A percentile compares a stretch with the other conserved stretches of the same genome.
phyloP scores from a whole-genome alignment of 2,329 filamentous ascomycete genomes.

The Albophoma yamanashiensis region DNA sequence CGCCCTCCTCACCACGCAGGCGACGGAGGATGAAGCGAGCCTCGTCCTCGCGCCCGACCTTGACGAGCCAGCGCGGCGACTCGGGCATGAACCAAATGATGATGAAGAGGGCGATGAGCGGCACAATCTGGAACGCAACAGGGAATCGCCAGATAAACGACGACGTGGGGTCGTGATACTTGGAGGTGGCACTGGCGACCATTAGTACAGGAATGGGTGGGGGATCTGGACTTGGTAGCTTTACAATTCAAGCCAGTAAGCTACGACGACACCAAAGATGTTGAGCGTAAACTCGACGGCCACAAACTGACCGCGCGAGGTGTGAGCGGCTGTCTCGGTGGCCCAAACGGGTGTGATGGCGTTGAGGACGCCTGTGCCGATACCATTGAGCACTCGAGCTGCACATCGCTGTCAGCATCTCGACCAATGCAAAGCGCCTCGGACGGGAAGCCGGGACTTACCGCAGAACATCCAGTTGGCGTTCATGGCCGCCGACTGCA shows the following conservation, averaged over 20 bases:
- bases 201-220: not conserved
- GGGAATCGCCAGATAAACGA: conserved; percentile 58
- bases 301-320: conserved; percentile 56
- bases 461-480: conserved; percentile 59
- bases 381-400: conserved; percentile 36
- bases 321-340: conserved; percentile 58
- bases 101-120: conserved; percentile 44
- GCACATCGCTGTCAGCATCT: not conserved
- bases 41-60: conserved; percentile 55
- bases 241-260: conserved; percentile 48
- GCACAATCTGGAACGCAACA: conserved; percentile 59
- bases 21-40: conserved; percentile 54
- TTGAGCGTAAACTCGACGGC: conserved; percentile 65
- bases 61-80: conserved; percentile 56
- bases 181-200: conserved; percentile 37
- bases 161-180: conserved; percentile 45
- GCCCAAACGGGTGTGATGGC: conserved; percentile 63
- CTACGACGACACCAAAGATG: conserved; percentile 54
- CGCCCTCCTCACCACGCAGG: conserved; percentile 47
- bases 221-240: not conserved
- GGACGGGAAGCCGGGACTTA: conserved; percentile 21
- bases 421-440: not conserved
- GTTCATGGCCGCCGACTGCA: conserved; percentile 58
- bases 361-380: conserved; percentile 60
- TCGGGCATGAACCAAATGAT: conserved; percentile 60